phyloP scores from a whole-genome alignment of 768 basidiomycete genomes.

The Tylopilus intermedius region DNA sequence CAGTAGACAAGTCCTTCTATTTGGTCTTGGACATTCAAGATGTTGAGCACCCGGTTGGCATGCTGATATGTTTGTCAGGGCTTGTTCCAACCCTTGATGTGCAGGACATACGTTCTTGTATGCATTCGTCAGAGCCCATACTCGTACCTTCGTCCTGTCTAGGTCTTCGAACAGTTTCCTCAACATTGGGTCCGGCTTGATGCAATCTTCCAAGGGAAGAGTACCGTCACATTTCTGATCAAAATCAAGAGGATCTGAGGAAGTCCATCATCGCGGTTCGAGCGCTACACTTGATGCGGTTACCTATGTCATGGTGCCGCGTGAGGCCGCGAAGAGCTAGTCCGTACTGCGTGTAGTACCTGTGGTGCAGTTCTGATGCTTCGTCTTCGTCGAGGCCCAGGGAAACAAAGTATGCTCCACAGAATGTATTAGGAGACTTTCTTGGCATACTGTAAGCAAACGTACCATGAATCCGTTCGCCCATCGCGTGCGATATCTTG shows the following conservation, averaged over 20 bases:
- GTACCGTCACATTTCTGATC: constrained; percentile 80
- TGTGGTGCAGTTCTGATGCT: constrained; percentile 62
- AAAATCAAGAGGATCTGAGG: constrained; percentile 77
- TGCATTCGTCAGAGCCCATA: constrained; percentile 87
- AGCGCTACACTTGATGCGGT: neutral
- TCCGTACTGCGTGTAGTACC: constrained; percentile 78
- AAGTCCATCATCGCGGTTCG: neutral
- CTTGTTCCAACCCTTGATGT: constrained; percentile 1
- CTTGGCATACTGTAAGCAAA: neutral
- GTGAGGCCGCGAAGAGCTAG: constrained; percentile 76
- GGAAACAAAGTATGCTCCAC: constrained; percentile 65
- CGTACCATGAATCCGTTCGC: constrained; percentile 69
- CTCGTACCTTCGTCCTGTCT: constrained; percentile 67
- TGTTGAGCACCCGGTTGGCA: constrained; percentile 71
- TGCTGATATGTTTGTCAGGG: constrained; percentile 46
- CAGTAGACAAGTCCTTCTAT: constrained; percentile 75
- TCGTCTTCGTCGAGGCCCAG: constrained; percentile 65
- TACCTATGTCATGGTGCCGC: constrained; percentile 72
- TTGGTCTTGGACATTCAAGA: constrained; percentile 66
- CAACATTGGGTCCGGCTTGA: constrained; percentile 56
- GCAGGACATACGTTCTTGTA: constrained; percentile 56
- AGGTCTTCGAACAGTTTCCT: constrained; percentile 73
- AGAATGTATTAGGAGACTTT: neutral
- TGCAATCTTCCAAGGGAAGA: constrained; percentile 75
- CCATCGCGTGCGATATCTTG: constrained; percentile 76